Base-by-base conservation (phyloP, 495 filamentous ascomycete genomes). In the Jackrogersella multiformis region DNA sequence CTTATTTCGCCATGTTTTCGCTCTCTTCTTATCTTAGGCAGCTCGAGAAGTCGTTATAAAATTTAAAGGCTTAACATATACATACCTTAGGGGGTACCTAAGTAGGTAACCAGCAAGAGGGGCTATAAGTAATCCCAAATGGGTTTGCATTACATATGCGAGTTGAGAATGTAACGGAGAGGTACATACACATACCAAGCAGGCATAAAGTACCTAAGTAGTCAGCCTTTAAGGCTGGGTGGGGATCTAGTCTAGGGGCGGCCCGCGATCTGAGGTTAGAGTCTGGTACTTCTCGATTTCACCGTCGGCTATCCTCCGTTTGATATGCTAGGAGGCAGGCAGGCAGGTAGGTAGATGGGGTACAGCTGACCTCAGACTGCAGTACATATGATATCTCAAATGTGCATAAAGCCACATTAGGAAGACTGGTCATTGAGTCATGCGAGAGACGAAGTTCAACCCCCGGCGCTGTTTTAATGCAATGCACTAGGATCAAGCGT, bases 191-290 rank as follows among this genome's bases (percentile, higher is more conserved):
- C 34, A 35, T 32, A 54, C 59, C 59, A 54, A 54, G 38, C 24
- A 38, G 39, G 49, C 56, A 32, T 46, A 35, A 18, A 16, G 28
- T n/a, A n/a, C n/a, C n/a, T n/a, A n/a, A n/a, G n/a, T 21, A 41
- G n/a, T 60, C 16, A 26, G 38, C 4, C 36, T 36, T 34, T 36
- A 18, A 48, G 24, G 26, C 34, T 52, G 61, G 62, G 52, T 58
- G 34, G 55, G n/a, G 61, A 65, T 69, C 61, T 64, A 48, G 55
- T 45, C 55, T 62, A 70, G 67, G 67, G 57, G 61, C 67, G 67
- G 67, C 20, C 67, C 67, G 67, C 61, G 45, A 65, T 69, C 61
- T 69, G 45, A 65, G 49, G 56, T 51, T 38, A 26, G 39, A 54
- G 30, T 32, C 38, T 38, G 41, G n/a, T 34, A 18, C 44, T 53